Evolutionary conservation across 345 rosid species (phyloP), one percentile per base, ranked within the genome.

Genomic region (Citrus glauca): DNA sequence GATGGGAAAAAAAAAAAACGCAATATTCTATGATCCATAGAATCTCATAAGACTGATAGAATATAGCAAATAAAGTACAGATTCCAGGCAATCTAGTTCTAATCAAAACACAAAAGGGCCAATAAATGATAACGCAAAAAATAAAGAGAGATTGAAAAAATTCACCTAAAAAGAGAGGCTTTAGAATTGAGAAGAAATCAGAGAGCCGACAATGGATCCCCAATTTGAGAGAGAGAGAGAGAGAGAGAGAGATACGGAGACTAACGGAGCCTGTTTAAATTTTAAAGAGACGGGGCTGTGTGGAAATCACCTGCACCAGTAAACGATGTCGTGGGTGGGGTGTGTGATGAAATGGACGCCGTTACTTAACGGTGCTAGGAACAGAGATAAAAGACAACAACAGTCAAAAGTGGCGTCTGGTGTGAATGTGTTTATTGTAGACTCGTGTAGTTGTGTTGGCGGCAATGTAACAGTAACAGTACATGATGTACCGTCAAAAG

Each of bases 351-450:
- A 11, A 64, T 24, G 40, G 78, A 82, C 65, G 84, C 66, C 89
- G 89, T 87, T 84, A 82, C 0, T 62, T 87, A 79, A 88, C 93
- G 85, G 50, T 64, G 76, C 73, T 4, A 10, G 63, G n/a, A 59
- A 65, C 60, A 66, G 79, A 25, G 30, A 42, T 32, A 5, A 27
- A 28, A 56, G 32, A 62, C 64, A n/a, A n/a, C n/a, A 50, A 20
- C 8, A 77, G 88, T 86, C 88, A 82, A 78, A 85, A 77, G 60
- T 37, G 89, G 85, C 83, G 87, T 78, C 89, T 48, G 42, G 5
- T 20, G 11, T 17, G 13, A 45, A 11, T 13, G 50, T 42, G 50
- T 10, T 10, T 11, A 16, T 11, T 11, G 50, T 0, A 42, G 13
- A 9, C 14, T 2, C 3, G 48, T 42, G 45, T 40, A 9, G 32